These are phyloP conservation scores for Diutina siamensis DNA, from an alignment of 1,139 yeast genomes.

Conservation along the genomic window DNA sequence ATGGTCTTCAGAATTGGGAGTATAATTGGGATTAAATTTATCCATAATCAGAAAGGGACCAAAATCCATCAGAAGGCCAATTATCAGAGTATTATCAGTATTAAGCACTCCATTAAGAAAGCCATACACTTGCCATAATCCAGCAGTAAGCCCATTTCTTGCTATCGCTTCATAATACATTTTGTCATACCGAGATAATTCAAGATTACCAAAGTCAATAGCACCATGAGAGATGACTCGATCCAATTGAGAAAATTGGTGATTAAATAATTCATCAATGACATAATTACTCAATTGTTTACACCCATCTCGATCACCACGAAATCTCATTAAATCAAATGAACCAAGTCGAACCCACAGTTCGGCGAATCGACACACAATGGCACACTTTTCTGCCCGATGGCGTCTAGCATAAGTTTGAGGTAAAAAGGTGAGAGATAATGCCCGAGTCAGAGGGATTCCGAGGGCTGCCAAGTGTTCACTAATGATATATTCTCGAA, in stretches of 20 bases:
- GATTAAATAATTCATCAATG: conserved; percentile 49
- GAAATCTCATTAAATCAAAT: conserved; percentile 74
- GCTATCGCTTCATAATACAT: conserved; percentile 60
- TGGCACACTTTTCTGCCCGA: conserved; percentile 69
- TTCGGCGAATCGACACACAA: conserved; percentile 75
- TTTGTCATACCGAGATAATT: conserved; percentile 51
- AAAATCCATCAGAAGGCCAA: conserved; percentile 82
- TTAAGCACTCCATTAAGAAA: conserved; percentile 89
- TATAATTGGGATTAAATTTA: conserved; percentile 65
- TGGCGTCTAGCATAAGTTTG: conserved; percentile 66
- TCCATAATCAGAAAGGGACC: conserved; percentile 94
- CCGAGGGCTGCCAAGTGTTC: conserved; percentile 76
- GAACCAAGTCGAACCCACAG: conserved; percentile 83
- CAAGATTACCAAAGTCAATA: conserved; percentile 9
- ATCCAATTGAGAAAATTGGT: conserved; percentile 25
- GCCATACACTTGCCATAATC: conserved; percentile 86
- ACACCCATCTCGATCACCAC: conserved; percentile 58
- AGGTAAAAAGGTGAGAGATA: conserved; percentile 63
- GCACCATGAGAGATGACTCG: neutral
- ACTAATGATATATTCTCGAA: conserved; percentile 77
- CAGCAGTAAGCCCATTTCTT: conserved; percentile 68
- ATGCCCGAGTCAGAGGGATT: conserved; percentile 78
- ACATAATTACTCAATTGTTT: conserved; percentile 60
- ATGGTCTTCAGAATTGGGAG: conserved; percentile 87
- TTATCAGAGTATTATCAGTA: conserved; percentile 83